Evolutionary conservation across 495 filamentous ascomycete species (phyloP).

Genomic region (Talaromyces stipitatus): DNA sequence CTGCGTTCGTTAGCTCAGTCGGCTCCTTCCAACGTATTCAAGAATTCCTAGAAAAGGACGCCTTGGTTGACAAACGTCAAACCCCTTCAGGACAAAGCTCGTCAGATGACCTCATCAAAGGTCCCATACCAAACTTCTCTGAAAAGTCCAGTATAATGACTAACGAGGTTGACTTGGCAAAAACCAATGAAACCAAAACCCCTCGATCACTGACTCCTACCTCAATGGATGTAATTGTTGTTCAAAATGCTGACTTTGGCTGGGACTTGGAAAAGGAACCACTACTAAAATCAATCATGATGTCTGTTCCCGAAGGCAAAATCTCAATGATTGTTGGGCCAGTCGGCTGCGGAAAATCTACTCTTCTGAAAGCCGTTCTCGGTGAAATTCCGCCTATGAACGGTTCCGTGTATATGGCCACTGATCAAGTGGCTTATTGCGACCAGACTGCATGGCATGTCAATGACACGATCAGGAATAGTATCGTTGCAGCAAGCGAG

Average conservation of each 20-base stretch:
- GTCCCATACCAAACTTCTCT: not conserved
- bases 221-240: conserved; percentile 18
- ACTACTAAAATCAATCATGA: conserved; percentile 30
- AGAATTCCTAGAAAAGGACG: conserved; percentile 42
- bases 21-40: conserved; percentile 55
- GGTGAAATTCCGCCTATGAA: conserved; percentile 26
- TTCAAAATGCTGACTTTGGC: conserved; percentile 42
- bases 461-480: conserved; percentile 52
- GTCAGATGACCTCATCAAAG: conserved; percentile 2
- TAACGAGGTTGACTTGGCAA: not conserved
- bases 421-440: conserved; percentile 41
- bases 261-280: conserved; percentile 42
- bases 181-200: not conserved
- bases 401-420: conserved; percentile 34
- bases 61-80: conserved; percentile 18
- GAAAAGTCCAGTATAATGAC: conserved; percentile 3
- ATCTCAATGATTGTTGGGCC: conserved; percentile 19
- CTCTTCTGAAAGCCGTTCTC: conserved; percentile 21
- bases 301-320: conserved; percentile 31
- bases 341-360: conserved; percentile 20
- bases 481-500: conserved; percentile 44
- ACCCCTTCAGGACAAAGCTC: conserved; percentile 2
- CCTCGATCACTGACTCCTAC: not conserved
- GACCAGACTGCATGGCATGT: conserved; percentile 47
- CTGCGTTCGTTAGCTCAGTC: conserved; percentile 42